Percentiles rank a stretch among this genome's conserved stretches.
Evolutionary conservation across 306 rosid genomes (phyloP).

Genomic region (Sphenostylis stenocarpa): DNA sequence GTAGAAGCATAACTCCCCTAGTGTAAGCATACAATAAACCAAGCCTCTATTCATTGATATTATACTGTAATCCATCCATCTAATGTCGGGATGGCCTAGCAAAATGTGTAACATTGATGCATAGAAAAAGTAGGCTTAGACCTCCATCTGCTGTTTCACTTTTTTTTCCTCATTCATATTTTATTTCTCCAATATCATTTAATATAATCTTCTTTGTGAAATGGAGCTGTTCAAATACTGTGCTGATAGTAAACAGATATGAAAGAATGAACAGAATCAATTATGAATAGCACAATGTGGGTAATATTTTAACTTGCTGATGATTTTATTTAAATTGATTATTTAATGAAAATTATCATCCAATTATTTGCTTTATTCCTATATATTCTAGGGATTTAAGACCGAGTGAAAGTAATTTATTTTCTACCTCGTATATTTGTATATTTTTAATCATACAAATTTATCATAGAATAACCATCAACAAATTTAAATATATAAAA

Average conservation of each 20-base stretch:
- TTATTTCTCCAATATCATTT: neutral
- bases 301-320: neutral
- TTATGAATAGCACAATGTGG: neutral
- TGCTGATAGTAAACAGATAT: neutral
- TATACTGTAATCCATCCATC: neutral
- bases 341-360: constrained; percentile 7
- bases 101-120: neutral
- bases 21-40: neutral
- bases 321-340: neutral
- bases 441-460: too few relatives aligned
- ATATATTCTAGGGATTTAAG: too few relatives aligned
- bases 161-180: neutral
- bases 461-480: too few relatives aligned
- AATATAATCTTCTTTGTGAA: neutral
- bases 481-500: too few relatives aligned
- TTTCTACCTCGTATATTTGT: too few relatives aligned
- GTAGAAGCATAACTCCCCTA: neutral
- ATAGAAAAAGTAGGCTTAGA: neutral
- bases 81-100: neutral
- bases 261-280: neutral
- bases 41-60: neutral
- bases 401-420: too few relatives aligned
- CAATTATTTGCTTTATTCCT: neutral
- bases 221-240: neutral
- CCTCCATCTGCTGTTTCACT: neutral